phyloP scores from a whole-genome alignment of 345 rosid species.

The Bruguiera gymnorhiza region DNA sequence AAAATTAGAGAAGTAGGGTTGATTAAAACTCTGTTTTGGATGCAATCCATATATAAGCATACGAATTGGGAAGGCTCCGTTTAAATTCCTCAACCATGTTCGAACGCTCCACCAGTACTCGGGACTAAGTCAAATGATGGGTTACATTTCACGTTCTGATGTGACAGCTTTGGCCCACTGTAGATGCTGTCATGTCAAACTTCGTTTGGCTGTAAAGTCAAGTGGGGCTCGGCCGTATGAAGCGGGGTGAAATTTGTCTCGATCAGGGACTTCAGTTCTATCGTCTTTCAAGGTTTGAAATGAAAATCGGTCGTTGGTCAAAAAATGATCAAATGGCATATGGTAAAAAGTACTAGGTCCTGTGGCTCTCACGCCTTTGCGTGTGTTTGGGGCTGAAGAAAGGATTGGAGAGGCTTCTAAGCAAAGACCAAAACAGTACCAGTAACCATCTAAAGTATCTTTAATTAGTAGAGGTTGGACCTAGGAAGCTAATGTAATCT shows the following conservation, averaged over 20 bases:
- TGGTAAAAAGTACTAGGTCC: neutral
- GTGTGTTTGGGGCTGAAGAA: conserved; percentile 40
- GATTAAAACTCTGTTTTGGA: no score
- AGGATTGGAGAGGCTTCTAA: conserved; percentile 36
- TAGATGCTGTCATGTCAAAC: neutral
- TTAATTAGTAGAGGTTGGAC: neutral
- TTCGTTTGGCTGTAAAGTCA: neutral
- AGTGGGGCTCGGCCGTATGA: neutral
- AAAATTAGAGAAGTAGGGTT: no score
- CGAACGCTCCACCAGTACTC: no score
- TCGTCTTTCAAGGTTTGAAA: neutral
- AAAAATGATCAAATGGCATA: neutral
- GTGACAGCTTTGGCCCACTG: neutral
- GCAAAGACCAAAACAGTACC: conserved; percentile 26
- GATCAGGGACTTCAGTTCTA: neutral
- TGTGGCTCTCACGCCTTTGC: conserved; percentile 13
- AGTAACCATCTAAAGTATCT: neutral
- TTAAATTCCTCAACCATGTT: no score
- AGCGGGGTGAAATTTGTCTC: neutral
- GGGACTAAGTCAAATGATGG: neutral
- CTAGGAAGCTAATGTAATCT: no score
- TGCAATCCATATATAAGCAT: neutral
- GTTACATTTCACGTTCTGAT: neutral
- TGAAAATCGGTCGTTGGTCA: neutral
- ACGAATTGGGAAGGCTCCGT: no score